These are phyloP conservation scores for Hyaloperonospora arabidopsidis DNA, from an alignment of 352 stramenopile genomes.

Conservation along the genomic window DNA sequence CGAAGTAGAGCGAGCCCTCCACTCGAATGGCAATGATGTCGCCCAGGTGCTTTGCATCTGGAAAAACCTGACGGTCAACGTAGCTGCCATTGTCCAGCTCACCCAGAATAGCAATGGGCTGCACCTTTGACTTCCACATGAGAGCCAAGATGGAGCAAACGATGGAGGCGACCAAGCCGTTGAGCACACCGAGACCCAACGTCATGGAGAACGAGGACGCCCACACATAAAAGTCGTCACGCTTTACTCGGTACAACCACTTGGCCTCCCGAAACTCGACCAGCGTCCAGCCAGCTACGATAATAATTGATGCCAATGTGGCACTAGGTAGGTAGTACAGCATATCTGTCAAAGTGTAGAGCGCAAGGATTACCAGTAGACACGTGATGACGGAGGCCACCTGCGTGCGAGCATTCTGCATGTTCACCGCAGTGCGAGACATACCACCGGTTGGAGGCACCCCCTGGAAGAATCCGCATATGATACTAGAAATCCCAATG, in stretches of 20 bases:
- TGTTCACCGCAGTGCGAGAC: slow-evolving; percentile 14
- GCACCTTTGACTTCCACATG: slow-evolving; percentile 21
- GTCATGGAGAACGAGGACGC: slow-evolving; percentile 12
- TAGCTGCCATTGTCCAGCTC: slow-evolving; percentile 15
- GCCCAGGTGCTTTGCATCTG: slow-evolving; percentile 12
- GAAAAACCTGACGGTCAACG: slow-evolving; percentile 14
- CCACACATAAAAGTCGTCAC: slow-evolving; percentile 19
- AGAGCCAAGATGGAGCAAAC: slow-evolving; percentile 15
- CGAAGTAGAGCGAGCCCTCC: slow-evolving; percentile 15
- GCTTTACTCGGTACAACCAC: slow-evolving; percentile 15
- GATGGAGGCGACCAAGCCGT: slow-evolving; percentile 16
- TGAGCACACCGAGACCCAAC: slow-evolving; percentile 16
- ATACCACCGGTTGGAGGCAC: slow-evolving; percentile 18
- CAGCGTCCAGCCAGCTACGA: slow-evolving; percentile 17
- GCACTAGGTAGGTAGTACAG: slow-evolving; percentile 18
- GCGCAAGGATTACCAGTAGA: slow-evolving; percentile 11
- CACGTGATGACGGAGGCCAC: slow-evolving; percentile 14
- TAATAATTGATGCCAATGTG: slow-evolving; percentile 17
- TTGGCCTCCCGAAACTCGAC: slow-evolving; percentile 20
- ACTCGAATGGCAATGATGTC: slow-evolving; percentile 17
- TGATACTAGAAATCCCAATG: slow-evolving; percentile 13
- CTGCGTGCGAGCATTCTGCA: slow-evolving; percentile 17
- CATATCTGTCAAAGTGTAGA: slow-evolving; percentile 14
- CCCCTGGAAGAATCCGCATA: slow-evolving; percentile 16
- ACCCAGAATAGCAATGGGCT: slow-evolving; percentile 12